phyloP scores from a whole-genome alignment of 371 early-diverging fungal species.

The Rhizopus sp. region DNA sequence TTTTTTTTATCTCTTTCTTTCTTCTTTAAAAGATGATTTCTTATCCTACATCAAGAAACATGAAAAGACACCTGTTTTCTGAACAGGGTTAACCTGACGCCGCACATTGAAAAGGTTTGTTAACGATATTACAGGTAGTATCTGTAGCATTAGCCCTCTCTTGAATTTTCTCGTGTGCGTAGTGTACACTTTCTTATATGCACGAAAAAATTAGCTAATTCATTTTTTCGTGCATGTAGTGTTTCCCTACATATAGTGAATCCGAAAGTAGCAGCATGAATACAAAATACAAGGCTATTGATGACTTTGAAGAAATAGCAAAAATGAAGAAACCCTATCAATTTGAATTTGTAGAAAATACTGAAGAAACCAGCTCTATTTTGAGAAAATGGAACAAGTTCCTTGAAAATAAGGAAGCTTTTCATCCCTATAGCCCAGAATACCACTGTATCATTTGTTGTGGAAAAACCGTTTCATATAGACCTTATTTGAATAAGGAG shows the following conservation, averaged over 20 bases:
- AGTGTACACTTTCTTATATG: too few relatives aligned
- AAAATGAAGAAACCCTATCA: conserved; percentile 10
- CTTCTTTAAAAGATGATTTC: too few relatives aligned
- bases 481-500: conserved; percentile 12
- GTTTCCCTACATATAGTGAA: neutral
- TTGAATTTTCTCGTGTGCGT: too few relatives aligned
- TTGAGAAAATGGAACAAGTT: conserved; percentile 18
- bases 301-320: conserved; percentile 2
- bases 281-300: conserved; percentile 4
- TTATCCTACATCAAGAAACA: too few relatives aligned
- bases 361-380: conserved; percentile 15
- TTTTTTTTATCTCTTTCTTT: too few relatives aligned
- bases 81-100: too few relatives aligned
- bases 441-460: conserved; percentile 17
- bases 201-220: too few relatives aligned
- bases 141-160: too few relatives aligned
- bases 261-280: conserved; percentile 1
- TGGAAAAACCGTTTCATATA: conserved; percentile 11
- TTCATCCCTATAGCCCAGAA: conserved; percentile 15
- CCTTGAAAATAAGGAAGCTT: conserved; percentile 14
- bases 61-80: too few relatives aligned
- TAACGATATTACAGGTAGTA: too few relatives aligned
- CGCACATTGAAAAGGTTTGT: too few relatives aligned
- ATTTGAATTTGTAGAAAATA: conserved; percentile 8
- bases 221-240: too few relatives aligned